A percentile compares a stretch with the other conserved stretches of the same genome.
These are phyloP conservation scores for Poterioochromonas sp. DNA, from an alignment of 352 stramenopile species.

Conservation along the genomic window DNA sequence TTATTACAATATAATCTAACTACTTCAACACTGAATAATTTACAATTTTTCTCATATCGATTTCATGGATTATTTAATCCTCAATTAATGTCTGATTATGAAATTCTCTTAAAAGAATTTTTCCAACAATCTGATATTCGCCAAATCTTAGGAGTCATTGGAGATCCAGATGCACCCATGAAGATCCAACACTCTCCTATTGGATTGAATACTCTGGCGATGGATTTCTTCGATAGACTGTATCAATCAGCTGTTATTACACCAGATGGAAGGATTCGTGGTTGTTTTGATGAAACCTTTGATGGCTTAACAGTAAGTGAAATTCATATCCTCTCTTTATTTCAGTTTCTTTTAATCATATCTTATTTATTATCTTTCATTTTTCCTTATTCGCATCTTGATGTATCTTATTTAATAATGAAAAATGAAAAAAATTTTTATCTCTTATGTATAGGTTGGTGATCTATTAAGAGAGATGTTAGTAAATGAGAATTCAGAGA, in stretches of 20 bases:
- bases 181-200: not conserved
- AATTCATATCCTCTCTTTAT: not conserved
- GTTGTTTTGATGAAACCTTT: constrained; percentile 25
- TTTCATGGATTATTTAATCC: too few species aligned
- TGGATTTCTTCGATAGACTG: constrained; percentile 16
- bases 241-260: not conserved
- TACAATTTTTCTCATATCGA: too few species aligned
- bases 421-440: not conserved
- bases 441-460: not conserved
- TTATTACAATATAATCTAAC: constrained; percentile 27
- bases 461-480: constrained; percentile 24
- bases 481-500: constrained; percentile 3
- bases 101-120: too few species aligned
- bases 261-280: not conserved
- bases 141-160: not conserved
- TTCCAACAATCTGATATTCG: too few species aligned
- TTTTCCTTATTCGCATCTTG: too few species aligned
- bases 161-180: not conserved
- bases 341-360: not conserved
- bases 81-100: too few species aligned
- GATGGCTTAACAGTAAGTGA: constrained; percentile 22
- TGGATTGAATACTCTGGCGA: not conserved
- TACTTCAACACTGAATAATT: too few species aligned
- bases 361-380: too few species aligned
- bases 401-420: too few species aligned